Evolutionary conservation across 768 basidiomycete species (phyloP).

Genomic region (Hypholoma fasciculare): DNA sequence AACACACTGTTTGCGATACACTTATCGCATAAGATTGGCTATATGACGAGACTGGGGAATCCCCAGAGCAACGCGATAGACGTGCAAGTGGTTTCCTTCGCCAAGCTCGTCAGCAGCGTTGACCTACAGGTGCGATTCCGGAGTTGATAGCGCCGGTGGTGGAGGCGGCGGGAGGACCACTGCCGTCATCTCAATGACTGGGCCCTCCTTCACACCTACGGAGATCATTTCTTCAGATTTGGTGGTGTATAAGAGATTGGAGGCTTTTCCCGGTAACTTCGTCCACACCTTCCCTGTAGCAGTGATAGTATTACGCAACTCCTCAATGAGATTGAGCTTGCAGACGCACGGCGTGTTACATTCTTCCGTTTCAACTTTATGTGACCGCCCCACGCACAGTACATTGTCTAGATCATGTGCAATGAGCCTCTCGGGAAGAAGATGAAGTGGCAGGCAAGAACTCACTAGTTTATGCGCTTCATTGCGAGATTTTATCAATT

Average conservation of each 20-base stretch:
- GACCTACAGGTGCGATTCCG: slow-evolving; percentile 52
- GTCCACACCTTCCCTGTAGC: too few relatives aligned
- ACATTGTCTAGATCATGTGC: slow-evolving; percentile 24
- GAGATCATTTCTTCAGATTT: slow-evolving; percentile 7
- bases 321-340: slow-evolving; percentile 4
- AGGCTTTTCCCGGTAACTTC: too few relatives aligned
- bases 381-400: slow-evolving; percentile 2
- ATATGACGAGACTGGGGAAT: slow-evolving; percentile 41
- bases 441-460: slow-evolving; percentile 19
- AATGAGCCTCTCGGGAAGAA: slow-evolving; percentile 21
- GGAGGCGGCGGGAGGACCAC: slow-evolving; percentile 17
- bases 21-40: slow-evolving; percentile 31
- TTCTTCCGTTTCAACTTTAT: neutral
- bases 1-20: slow-evolving; percentile 32
- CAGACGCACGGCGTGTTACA: slow-evolving; percentile 5
- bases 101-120: slow-evolving; percentile 37
- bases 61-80: slow-evolving; percentile 52
- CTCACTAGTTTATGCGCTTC: neutral
- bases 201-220: slow-evolving; percentile 1
- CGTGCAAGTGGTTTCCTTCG: slow-evolving; percentile 51
- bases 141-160: slow-evolving; percentile 29
- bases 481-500: neutral
- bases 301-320: neutral
- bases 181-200: neutral
- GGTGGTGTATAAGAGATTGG: too few relatives aligned